Conservation (phyloP, 768 basidiomycete species). For the Kwoniella europaea region DNA sequence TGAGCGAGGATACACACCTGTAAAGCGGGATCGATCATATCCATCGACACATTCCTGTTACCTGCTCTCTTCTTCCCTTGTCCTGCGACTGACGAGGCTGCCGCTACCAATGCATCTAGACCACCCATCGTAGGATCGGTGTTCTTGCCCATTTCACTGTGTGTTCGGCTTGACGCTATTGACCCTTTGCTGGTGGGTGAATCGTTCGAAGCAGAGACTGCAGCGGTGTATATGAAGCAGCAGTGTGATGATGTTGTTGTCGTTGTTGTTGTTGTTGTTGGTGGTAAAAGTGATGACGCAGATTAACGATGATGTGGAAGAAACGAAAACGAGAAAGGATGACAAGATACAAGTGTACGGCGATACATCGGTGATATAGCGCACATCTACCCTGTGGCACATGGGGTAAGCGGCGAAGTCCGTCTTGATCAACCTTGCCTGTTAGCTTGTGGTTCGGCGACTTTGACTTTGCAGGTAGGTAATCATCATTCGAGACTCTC, state of each 20-base stretch:
- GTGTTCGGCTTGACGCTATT: neutral
- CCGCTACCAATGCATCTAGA: constrained; percentile 31
- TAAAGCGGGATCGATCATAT: constrained; percentile 33
- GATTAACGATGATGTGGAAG: constrained; percentile 23
- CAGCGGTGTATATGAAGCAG: too few relatives aligned
- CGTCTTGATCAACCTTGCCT: too few relatives aligned
- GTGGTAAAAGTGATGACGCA: constrained; percentile 24
- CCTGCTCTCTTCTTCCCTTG: constrained; percentile 20
- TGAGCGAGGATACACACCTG: constrained; percentile 15
- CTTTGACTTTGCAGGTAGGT: neutral
- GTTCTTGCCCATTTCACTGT: constrained; percentile 11
- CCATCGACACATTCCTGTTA: constrained; percentile 3
- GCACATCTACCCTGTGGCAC: neutral
- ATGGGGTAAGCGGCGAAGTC: neutral
- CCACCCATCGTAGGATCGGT: constrained; percentile 31
- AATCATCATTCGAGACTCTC: neutral
- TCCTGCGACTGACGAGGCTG: constrained; percentile 28
- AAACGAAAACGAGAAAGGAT: neutral
- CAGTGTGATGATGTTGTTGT: too few relatives aligned
- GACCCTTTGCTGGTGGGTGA: neutral
- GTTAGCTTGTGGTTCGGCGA: too few relatives aligned
- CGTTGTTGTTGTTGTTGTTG: neutral
- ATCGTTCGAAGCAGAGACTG: too few relatives aligned
- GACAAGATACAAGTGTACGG: neutral
- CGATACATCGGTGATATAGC: neutral